phyloP scores from a whole-genome alignment of 1,284 basidiomycete genomes.

The Anthracocystis walkeri region DNA sequence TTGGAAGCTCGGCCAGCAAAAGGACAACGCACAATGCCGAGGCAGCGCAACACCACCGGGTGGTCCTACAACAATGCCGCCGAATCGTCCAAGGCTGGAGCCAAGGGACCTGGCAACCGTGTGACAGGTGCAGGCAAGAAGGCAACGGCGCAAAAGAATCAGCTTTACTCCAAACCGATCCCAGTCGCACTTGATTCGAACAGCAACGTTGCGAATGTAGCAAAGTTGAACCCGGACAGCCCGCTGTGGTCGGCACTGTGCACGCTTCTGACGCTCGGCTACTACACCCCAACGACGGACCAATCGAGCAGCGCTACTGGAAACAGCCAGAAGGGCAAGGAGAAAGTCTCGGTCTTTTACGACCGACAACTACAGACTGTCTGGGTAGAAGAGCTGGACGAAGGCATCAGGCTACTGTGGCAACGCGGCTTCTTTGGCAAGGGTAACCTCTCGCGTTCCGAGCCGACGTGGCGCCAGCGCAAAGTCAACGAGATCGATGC shows the following conservation, averaged over 20 bases:
- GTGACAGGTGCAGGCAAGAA: conserved; percentile 61
- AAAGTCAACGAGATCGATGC: conserved; percentile 68
- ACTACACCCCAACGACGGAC: conserved; percentile 17
- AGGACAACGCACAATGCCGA: conserved; percentile 27
- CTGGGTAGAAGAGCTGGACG: conserved; percentile 57
- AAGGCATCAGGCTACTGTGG: conserved; percentile 77
- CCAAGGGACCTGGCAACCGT: conserved; percentile 11
- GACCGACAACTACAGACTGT: conserved; percentile 51
- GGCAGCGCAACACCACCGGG: conserved; percentile 47
- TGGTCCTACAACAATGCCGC: conserved; percentile 50
- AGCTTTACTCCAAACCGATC: conserved; percentile 56
- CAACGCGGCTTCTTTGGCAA: conserved; percentile 95
- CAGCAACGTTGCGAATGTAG: neutral
- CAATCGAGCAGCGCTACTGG: neutral
- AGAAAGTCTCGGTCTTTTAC: conserved; percentile 45
- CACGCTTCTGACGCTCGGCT: conserved; percentile 31
- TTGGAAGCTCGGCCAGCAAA: neutral
- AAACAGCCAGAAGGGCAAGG: conserved; percentile 12
- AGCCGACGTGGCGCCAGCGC: conserved; percentile 83
- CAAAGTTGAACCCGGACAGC: neutral
- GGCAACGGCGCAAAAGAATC: conserved; percentile 53
- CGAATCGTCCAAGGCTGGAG: conserved; percentile 26
- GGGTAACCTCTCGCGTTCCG: conserved; percentile 89
- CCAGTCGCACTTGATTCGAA: conserved; percentile 35
- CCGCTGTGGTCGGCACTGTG: conserved; percentile 23